Percentiles rank a stretch among this genome's conserved stretches.
Evolutionary conservation across 441 rosid genomes (phyloP).

Genomic region (Aquilaria agallochum): DNA sequence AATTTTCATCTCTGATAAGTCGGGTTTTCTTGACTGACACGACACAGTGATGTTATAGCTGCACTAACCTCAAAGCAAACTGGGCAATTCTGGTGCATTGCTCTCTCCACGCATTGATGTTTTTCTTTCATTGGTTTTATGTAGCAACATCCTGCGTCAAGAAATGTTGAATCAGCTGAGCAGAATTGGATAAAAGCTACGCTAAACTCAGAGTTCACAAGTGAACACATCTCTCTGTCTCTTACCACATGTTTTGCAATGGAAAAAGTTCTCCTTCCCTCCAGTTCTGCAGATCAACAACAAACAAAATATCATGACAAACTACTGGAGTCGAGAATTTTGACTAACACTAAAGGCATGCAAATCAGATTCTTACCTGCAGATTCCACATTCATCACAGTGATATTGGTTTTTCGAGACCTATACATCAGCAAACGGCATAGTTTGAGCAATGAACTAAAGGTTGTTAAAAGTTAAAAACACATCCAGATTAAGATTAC

Average conservation of each 20-base stretch:
- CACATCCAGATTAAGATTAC: background rate
- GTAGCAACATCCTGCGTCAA: slow-evolving; percentile 59
- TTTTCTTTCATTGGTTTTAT: slow-evolving; percentile 46
- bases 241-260: slow-evolving; percentile 59
- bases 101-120: slow-evolving; percentile 65
- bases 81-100: slow-evolving; percentile 83
- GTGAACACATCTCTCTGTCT: background rate
- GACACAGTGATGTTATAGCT: background rate
- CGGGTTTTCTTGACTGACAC: too few relatives aligned
- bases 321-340: background rate
- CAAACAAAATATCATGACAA: background rate
- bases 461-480: background rate
- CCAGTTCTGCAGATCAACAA: slow-evolving; percentile 43
- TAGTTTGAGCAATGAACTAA: slow-evolving; percentile 1
- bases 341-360: background rate
- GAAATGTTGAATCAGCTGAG: background rate
- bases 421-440: slow-evolving; percentile 24
- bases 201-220: background rate
- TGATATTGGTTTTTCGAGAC: slow-evolving; percentile 54
- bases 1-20: background rate
- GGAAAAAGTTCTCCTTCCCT: slow-evolving; percentile 60
- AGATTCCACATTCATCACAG: slow-evolving; percentile 62
- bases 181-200: background rate
- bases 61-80: slow-evolving; percentile 76
- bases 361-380: slow-evolving; percentile 34